phyloP scores from a whole-genome alignment of 371 early-diverging fungal species.

The Apophysomyces elegans region DNA sequence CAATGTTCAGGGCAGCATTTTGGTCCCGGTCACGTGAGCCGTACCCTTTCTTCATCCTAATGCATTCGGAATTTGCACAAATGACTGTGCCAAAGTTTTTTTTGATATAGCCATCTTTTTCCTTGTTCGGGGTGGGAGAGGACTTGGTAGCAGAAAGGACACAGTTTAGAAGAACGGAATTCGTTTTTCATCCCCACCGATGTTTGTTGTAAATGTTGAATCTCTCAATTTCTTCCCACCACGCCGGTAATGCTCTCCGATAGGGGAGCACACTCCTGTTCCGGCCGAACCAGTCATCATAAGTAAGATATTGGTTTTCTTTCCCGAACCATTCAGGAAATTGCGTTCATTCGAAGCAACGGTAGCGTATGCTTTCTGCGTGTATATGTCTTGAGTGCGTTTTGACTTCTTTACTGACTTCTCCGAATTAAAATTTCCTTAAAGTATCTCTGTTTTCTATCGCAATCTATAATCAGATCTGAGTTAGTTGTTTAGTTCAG shows the following conservation, averaged over 20 bases:
- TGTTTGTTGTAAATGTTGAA: background rate
- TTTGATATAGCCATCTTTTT: background rate
- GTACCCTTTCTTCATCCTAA: no score
- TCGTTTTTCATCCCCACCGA: background rate
- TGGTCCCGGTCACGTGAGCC: no score
- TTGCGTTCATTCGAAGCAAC: background rate
- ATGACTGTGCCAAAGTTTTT: no score
- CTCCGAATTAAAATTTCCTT: background rate
- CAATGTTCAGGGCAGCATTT: background rate
- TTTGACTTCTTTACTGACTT: background rate
- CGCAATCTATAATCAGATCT: no score
- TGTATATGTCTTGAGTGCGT: background rate
- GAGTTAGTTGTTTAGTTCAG: no score
- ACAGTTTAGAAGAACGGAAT: slow-evolving; percentile 1
- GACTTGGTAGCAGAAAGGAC: background rate
- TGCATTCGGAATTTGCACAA: background rate
- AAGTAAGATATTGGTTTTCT: background rate
- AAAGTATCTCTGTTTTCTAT: background rate
- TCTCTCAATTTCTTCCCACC: background rate
- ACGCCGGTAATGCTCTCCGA: background rate
- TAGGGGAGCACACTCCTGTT: background rate
- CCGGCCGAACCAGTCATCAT: background rate
- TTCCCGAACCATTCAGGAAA: background rate
- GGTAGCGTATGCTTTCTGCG: background rate
- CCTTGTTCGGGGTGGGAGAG: background rate